Evolutionary conservation across 192 early-diverging fungal genomes (phyloP), one percentile per base, ranked within the genome.

Genomic region (Entomortierella parvispora): DNA sequence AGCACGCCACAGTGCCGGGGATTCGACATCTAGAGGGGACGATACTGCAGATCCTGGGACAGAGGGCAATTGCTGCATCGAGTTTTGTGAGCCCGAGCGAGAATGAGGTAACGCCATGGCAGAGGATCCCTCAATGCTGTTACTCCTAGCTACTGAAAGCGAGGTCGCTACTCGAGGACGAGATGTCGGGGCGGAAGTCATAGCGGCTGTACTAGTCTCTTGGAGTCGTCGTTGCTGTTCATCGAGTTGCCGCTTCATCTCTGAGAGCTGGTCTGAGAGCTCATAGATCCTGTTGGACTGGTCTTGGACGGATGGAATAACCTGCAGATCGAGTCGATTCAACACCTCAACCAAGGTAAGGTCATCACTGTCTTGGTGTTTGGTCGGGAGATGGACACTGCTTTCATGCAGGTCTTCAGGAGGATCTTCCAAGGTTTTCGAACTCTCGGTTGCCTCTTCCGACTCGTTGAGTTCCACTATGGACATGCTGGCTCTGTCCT

Each of bases 231-330:
- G 58, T 10, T 68, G 65, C 14, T 77, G 74, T 20, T 68, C 65
- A 23, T 77, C 55, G 11, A 77, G 28, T 47, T 77, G 74, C 45
- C 59, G 44, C 42, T 64, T 68, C 65, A 77, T 68, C 25, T 68
- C 65, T 17, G 65, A 52, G 15, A 77, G 55, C 14, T 77, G 74
- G 26, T 77, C 74, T 14, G 65, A 68, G 2, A 77, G 74, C 15
- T 77, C 74, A 9, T 44, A 53, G 15, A 77, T 62, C 25, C 55
- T 58, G 4, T 55, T 53, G 2, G 74, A 68, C 33, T 77, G 74
- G 40, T 64, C 74, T 11, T 68, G 55, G 59, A 77, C 74, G 1
- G 59, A 62, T 0, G 74, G 74, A 18, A 77, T 68, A 12, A 77
- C 55, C 8, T 77, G 74, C 15, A 68, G 32, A 23, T 77, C 74